These are phyloP conservation scores for Cladosporium sp. DNA, from an alignment of 2,329 filamentous ascomycete genomes.

Conservation along the genomic window DNA sequence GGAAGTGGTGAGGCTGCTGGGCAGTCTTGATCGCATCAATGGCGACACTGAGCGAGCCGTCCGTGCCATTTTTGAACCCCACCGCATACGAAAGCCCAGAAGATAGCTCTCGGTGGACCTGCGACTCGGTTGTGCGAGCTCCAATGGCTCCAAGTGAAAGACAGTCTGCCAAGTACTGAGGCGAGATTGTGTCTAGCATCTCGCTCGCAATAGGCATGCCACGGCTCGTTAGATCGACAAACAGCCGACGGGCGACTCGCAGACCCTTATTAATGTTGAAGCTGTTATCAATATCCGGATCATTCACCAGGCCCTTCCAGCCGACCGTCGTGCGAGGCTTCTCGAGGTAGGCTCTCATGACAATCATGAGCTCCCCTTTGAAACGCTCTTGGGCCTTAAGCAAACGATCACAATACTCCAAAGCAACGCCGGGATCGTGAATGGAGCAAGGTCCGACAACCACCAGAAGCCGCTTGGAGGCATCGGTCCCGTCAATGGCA, in stretches of 20 bases:
- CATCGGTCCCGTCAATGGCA: slow-evolving; percentile 73
- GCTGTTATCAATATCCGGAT: slow-evolving; percentile 93
- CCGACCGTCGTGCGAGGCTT: slow-evolving; percentile 97
- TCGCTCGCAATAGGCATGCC: slow-evolving; percentile 96
- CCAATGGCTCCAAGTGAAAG: slow-evolving; percentile 95
- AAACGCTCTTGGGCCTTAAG: slow-evolving; percentile 96
- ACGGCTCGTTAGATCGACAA: slow-evolving; percentile 76
- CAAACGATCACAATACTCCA: too few relatives aligned
- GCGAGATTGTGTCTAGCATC: slow-evolving; percentile 98
- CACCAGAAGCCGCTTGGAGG: slow-evolving; percentile 72
- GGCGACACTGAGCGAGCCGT: slow-evolving; percentile 83
- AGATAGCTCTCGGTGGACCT: slow-evolving; percentile 92
- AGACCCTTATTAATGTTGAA: slow-evolving; percentile 99
- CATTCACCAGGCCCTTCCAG: slow-evolving; percentile 99
- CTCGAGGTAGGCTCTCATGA: slow-evolving; percentile 99
- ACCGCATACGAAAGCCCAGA: slow-evolving; percentile 95
- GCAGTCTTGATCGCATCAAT: slow-evolving; percentile 89
- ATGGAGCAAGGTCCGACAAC: too few relatives aligned
- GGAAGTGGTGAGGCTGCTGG: slow-evolving; percentile 84
- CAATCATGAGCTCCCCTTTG: slow-evolving; percentile 81
- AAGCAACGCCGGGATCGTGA: too few relatives aligned
- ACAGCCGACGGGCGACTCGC: slow-evolving; percentile 82
- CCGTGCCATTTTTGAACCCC: slow-evolving; percentile 98
- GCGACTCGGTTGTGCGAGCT: slow-evolving; percentile 90
- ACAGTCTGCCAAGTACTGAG: slow-evolving; percentile 93